Conservation (phyloP, 768 basidiomycete genomes). For the Kockovaella imperatae region DNA sequence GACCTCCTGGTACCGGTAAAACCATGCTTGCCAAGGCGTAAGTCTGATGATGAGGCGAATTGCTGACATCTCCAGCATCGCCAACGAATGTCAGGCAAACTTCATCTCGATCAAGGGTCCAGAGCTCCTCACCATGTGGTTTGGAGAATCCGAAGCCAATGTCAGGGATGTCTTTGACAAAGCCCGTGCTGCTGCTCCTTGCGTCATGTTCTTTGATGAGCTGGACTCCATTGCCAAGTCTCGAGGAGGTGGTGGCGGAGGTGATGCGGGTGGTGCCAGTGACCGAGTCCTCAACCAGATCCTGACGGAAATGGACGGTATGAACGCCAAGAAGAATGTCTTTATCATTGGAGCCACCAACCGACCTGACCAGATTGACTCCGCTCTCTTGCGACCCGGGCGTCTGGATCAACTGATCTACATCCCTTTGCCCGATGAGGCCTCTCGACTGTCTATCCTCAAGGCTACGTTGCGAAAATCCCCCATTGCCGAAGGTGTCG, state of each 20-base stretch:
- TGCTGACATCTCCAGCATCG: slow-evolving; percentile 51
- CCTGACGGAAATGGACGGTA: slow-evolving; percentile 79
- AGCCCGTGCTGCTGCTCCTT: slow-evolving; percentile 96
- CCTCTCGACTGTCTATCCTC: slow-evolving; percentile 83
- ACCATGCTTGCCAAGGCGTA: slow-evolving; percentile 89
- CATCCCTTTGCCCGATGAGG: slow-evolving; percentile 94
- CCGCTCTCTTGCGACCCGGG: slow-evolving; percentile 92
- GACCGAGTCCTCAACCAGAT: slow-evolving; percentile 85
- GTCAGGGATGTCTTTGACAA: slow-evolving; percentile 99
- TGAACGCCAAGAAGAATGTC: slow-evolving; percentile 76
- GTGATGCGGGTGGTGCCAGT: slow-evolving; percentile 88
- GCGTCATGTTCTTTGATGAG: slow-evolving; percentile 99
- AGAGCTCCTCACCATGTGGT: slow-evolving; percentile 99
- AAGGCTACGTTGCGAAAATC: slow-evolving; percentile 85
- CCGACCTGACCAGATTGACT: slow-evolving; percentile 93
- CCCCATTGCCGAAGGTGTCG: slow-evolving; percentile 72
- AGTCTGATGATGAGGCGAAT: slow-evolving; percentile 6
- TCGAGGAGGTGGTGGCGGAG: slow-evolving; percentile 73
- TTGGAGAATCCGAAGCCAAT: slow-evolving; percentile 99
- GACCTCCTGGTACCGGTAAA: slow-evolving; percentile 99
- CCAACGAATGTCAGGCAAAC: slow-evolving; percentile 99
- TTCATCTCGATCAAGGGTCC: slow-evolving; percentile 99
- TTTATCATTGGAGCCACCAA: slow-evolving; percentile 96
- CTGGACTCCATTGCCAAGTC: slow-evolving; percentile 98
- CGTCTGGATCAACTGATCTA: slow-evolving; percentile 91